These are phyloP conservation scores for Phylloporus sp. DNA, from an alignment of 768 basidiomycete genomes.

Conservation along the genomic window DNA sequence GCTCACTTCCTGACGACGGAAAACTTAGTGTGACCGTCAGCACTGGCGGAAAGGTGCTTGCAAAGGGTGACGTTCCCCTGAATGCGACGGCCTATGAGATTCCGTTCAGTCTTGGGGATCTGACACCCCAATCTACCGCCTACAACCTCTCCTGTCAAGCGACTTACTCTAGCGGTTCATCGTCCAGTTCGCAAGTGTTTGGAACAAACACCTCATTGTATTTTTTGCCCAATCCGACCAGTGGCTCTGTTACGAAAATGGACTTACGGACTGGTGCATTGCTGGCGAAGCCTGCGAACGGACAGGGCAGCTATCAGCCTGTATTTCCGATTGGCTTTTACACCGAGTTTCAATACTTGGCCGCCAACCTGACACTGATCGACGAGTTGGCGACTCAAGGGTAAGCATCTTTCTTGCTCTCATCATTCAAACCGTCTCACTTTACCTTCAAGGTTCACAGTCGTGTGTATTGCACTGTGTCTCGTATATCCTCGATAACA, in stretches of 20 bases:
- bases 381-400: slow-evolving; percentile 32
- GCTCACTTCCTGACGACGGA: slow-evolving; percentile 25
- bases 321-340: slow-evolving; percentile 45
- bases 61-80: slow-evolving; percentile 45
- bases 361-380: slow-evolving; percentile 18
- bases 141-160: slow-evolving; percentile 31
- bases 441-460: neutral
- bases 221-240: slow-evolving; percentile 45
- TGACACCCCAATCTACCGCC: slow-evolving; percentile 38
- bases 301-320: slow-evolving; percentile 45
- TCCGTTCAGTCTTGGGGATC: slow-evolving; percentile 41
- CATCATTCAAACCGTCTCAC: too few species aligned
- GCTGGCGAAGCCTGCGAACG: slow-evolving; percentile 46
- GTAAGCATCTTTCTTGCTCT: slow-evolving; percentile 13
- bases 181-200: slow-evolving; percentile 36
- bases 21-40: slow-evolving; percentile 42
- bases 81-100: slow-evolving; percentile 49
- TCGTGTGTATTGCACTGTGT: neutral
- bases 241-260: slow-evolving; percentile 55
- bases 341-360: slow-evolving; percentile 39
- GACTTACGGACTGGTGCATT: slow-evolving; percentile 56
- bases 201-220: slow-evolving; percentile 40
- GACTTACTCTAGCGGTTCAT: slow-evolving; percentile 26
- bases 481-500: slow-evolving; percentile 9
- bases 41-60: slow-evolving; percentile 40